Evolutionary conservation across 208 protist species (phyloP), one percentile per base, ranked within the genome.

Genomic region (Leptomonas seymouri): DNA sequence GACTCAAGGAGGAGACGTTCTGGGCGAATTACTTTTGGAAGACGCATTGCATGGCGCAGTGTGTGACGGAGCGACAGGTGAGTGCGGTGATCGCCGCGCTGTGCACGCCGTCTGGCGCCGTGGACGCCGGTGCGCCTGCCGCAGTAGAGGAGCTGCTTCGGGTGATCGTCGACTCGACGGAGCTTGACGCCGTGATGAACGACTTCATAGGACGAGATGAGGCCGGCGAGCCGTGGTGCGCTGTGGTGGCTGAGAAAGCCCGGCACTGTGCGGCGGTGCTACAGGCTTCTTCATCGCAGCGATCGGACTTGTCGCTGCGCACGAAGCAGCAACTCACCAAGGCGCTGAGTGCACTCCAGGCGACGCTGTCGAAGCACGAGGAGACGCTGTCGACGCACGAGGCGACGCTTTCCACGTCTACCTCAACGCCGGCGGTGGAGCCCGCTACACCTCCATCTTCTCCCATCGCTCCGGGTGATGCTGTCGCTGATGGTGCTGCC

Each of bases 1-100:
- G 67, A 34, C 79, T 95, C n/a, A 77, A 78, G 49, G 90, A 95
- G 25, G 77, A 86, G 39, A 76, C 62, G 20, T 95, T 95, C 72
- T 95, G 90, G 88, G 77, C 78, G 18, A 89, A 90, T 67, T 95
- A 89, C 67, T 93, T 95, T 58, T 95, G 87, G 88, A 91, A 92
- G 72, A 77, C 88, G 14, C 73, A 84, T n/a, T 92, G 84, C 62
- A 66, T 93, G 8, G 73, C 66, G 23, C 42, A 67, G 36, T 95
- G 90, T 53, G 79, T 74, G 31, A 90, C 76, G 45, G 79, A 84
- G 39, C 76, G 79, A 18, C 85, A 93, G 70, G 85, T 87, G 36
- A 65, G 72, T 2, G 67, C 81, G 11, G 56, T 95, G 45, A 78
- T 92, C 20, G 84, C 78, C 5, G 72, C 85, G 42, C 77, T 95